A percentile compares a stretch with the other conserved stretches of the same genome.
Conservation (phyloP, 2,329 filamentous ascomycete species). For the Aspergillus pseudonomiae region DNA sequence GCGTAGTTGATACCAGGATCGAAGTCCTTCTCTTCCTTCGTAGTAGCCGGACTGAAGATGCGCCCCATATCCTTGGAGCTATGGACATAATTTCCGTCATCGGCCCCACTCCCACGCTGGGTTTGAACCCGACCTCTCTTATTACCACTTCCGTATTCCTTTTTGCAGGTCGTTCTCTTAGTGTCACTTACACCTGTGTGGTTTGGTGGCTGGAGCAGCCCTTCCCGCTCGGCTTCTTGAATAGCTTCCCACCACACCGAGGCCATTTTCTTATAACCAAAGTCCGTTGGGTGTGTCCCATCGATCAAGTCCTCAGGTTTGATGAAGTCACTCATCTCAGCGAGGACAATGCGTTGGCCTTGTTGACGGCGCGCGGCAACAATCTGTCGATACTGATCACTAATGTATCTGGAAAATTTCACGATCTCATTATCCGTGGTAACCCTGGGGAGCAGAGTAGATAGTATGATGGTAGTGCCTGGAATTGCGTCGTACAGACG, state of each 20-base stretch:
- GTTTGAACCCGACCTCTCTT: not conserved
- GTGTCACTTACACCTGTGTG: not conserved
- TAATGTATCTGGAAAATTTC: conserved; percentile 20
- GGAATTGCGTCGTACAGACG: conserved; percentile 26
- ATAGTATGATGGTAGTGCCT: conserved; percentile 34
- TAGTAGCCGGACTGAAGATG: not conserved
- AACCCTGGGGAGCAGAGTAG: conserved; percentile 34
- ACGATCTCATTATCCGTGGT: not conserved
- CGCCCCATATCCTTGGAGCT: conserved; percentile 1
- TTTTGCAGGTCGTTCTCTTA: not conserved
- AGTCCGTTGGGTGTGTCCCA: conserved; percentile 25
- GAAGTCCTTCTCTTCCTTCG: not conserved
- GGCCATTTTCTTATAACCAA: conserved; percentile 31
- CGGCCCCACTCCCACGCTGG: not conserved
- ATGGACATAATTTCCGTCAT: not conserved
- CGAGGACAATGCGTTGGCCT: conserved; percentile 25
- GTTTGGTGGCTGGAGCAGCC: conserved; percentile 13
- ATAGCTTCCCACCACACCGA: conserved; percentile 33
- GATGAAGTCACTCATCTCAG: conserved; percentile 30
- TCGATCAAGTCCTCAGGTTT: conserved; percentile 22
- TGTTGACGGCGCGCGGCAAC: conserved; percentile 21
- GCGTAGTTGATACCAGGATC: not conserved
- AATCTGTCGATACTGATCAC: conserved; percentile 28
- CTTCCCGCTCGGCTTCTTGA: conserved; percentile 17
- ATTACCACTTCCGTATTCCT: not conserved